A percentile compares a stretch with the other conserved stretches of the same genome.
These are phyloP conservation scores for Phytophthora vignae DNA, from an alignment of 352 stramenopile species.

Conservation along the genomic window DNA sequence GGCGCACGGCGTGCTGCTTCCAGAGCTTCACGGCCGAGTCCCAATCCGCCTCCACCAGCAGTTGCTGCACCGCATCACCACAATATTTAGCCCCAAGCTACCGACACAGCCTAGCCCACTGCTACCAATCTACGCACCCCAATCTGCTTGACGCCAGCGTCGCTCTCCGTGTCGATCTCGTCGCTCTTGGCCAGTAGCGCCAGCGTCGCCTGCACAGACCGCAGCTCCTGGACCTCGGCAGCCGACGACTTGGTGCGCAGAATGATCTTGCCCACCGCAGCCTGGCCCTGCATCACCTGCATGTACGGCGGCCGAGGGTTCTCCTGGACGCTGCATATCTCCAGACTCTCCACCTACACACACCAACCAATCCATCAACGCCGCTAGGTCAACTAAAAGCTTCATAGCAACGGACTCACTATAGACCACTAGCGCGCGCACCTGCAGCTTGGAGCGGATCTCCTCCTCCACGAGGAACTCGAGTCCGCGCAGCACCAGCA, in stretches of 20 bases:
- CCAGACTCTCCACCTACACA: slow-evolving; percentile 61
- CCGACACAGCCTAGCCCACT: not conserved
- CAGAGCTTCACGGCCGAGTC: slow-evolving; percentile 63
- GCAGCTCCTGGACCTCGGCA: slow-evolving; percentile 57
- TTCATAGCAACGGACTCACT: not conserved
- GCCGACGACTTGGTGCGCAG: slow-evolving; percentile 63
- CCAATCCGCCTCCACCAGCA: slow-evolving; percentile 65
- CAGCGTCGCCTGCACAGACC: slow-evolving; percentile 67
- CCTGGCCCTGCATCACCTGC: slow-evolving; percentile 79
- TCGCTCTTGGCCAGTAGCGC: slow-evolving; percentile 67
- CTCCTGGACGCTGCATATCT: slow-evolving; percentile 74
- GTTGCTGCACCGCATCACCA: slow-evolving; percentile 38
- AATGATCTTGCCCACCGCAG: slow-evolving; percentile 72
- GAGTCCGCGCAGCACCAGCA: slow-evolving; percentile 81
- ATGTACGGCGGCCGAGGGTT: slow-evolving; percentile 60
- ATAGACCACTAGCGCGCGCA: slow-evolving; percentile 7
- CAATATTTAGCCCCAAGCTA: slow-evolving; percentile 5
- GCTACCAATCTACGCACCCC: slow-evolving; percentile 50
- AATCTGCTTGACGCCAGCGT: slow-evolving; percentile 64
- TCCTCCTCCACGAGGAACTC: slow-evolving; percentile 75
- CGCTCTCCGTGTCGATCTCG: slow-evolving; percentile 59
- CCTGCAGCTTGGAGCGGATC: slow-evolving; percentile 73
- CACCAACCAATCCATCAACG: not conserved
- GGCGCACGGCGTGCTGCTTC: slow-evolving; percentile 45
- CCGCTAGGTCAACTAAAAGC: not conserved